Base-by-base conservation (phyloP, 805 yeast species). In the Alloascoidea africana region DNA sequence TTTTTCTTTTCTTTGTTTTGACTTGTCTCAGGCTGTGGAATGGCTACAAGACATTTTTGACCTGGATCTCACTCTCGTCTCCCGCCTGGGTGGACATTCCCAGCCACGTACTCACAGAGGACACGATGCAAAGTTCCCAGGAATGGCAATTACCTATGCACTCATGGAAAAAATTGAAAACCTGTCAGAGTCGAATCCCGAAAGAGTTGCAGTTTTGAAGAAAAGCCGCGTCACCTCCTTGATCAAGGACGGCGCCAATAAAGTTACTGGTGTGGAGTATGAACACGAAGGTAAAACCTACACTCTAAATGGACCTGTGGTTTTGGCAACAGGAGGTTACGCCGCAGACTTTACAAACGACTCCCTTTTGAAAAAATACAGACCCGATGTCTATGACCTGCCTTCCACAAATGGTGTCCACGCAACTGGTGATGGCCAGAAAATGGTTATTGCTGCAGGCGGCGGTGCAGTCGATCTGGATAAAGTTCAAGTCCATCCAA, bases 81-180 rank as follows among this genome's bases (percentile, higher is more conserved):
- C 83, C n/a, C 70, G 82, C 46, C 56, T 83, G 33, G 94, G 94
- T 17, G 94, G 94, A 2, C 93, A 83, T 51, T 75, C 86, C 1
- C 72, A 66, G 36, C 75, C 84, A 15, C 65, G 94, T 53, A 83
- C 94, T 1, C 94, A 83, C 53, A 66, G 93, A 46, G 87, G 93
- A 1, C 67, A 70, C 36, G 79, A 72, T 42, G 66, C 73, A 14
- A 63, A 68, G 42, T 73, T 73, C 37, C 81, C 81, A 2, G 82
- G 81, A 1, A 70, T 70, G 70, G 76, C 81, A 4, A 71, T 75
- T 37, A 70, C 78, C 3, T 71, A 69, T 44, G 62, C 64, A 5
- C 53, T 74, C 33, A 54, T 69, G 47, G 73, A 70, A 40, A 60
- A 61, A 14, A 55, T 73, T 34, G 73, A 73, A 44, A 55, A 57